A percentile compares a stretch with the other conserved stretches of the same genome.
These are phyloP conservation scores for Fusarium robinianum DNA, from an alignment of 2,329 filamentous ascomycete genomes.

Conservation along the genomic window DNA sequence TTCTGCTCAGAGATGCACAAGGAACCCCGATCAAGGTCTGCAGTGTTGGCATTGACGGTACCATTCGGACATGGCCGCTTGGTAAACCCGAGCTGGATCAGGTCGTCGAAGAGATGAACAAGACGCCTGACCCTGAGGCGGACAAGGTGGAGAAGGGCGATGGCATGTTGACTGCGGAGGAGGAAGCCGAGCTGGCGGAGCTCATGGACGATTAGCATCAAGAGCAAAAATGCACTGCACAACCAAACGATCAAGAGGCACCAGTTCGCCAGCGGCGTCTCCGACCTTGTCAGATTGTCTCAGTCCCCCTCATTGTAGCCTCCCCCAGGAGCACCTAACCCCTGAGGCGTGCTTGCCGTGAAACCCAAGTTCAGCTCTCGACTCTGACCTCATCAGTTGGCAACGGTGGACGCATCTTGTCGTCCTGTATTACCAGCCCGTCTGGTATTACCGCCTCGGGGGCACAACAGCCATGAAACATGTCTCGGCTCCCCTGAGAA, in stretches of 20 bases:
- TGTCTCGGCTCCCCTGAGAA: constrained; percentile 16
- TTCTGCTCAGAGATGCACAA: constrained; percentile 56
- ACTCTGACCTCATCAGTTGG: constrained; percentile 8
- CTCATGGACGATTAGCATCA: constrained; percentile 72
- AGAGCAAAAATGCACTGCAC: background rate
- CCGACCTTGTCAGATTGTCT: too few species aligned
- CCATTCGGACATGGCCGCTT: constrained; percentile 82
- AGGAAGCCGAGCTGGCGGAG: constrained; percentile 90
- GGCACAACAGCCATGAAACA: constrained; percentile 15
- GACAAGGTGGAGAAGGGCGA: constrained; percentile 49
- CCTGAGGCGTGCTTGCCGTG: constrained; percentile 12
- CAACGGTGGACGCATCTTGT: constrained; percentile 5
- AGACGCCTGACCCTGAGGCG: constrained; percentile 57
- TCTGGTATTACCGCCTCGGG: background rate
- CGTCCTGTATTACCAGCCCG: constrained; percentile 9
- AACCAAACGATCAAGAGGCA: too few species aligned
- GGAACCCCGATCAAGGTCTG: constrained; percentile 58
- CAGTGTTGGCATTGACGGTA: constrained; percentile 89
- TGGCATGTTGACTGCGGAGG: constrained; percentile 76
- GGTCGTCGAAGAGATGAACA: constrained; percentile 50
- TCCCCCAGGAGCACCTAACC: background rate
- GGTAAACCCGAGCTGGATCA: constrained; percentile 61
- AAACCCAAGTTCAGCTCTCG: constrained; percentile 24
- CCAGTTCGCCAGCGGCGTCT: too few species aligned
- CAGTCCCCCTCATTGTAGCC: too few species aligned